phyloP scores from a whole-genome alignment of 768 basidiomycete genomes.

The Lentinula sp. region DNA sequence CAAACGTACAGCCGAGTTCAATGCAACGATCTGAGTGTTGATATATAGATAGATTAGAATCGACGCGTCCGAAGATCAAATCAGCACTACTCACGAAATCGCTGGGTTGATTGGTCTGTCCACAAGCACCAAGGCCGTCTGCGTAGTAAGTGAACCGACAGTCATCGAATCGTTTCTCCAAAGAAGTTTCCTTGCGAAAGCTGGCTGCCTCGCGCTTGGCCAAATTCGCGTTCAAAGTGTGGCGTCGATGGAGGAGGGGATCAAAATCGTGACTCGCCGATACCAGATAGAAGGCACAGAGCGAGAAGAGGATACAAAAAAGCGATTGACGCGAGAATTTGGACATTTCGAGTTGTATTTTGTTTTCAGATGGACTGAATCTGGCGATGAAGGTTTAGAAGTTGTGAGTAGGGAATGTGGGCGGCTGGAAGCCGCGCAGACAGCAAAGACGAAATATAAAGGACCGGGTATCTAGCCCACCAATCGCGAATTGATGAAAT shows the following conservation, averaged over 20 bases:
- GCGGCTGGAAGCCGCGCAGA: neutral
- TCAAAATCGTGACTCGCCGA: neutral
- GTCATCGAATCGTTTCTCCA: constrained; percentile 4
- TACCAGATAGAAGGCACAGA: neutral
- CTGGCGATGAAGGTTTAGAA: neutral
- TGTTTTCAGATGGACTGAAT: neutral
- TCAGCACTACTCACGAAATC: constrained; percentile 2
- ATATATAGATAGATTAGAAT: neutral
- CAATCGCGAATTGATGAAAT: neutral
- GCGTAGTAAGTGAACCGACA: constrained; percentile 2
- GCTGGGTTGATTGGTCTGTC: neutral
- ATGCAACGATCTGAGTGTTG: constrained; percentile 3
- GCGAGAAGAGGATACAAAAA: neutral
- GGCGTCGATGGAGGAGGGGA: neutral
- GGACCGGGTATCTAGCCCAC: neutral
- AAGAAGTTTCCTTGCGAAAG: neutral
- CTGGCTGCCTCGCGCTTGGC: constrained; percentile 1
- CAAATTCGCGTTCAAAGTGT: neutral
- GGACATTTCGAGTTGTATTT: neutral
- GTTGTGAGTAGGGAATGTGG: neutral
- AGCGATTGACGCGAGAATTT: neutral
- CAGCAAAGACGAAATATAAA: neutral
- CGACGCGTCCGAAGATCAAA: neutral
- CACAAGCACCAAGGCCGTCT: constrained; percentile 7
- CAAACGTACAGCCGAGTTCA: constrained; percentile 4